Conservation (phyloP, 1,139 yeast species). For the Spencermartinsiella ligniputridi region DNA sequence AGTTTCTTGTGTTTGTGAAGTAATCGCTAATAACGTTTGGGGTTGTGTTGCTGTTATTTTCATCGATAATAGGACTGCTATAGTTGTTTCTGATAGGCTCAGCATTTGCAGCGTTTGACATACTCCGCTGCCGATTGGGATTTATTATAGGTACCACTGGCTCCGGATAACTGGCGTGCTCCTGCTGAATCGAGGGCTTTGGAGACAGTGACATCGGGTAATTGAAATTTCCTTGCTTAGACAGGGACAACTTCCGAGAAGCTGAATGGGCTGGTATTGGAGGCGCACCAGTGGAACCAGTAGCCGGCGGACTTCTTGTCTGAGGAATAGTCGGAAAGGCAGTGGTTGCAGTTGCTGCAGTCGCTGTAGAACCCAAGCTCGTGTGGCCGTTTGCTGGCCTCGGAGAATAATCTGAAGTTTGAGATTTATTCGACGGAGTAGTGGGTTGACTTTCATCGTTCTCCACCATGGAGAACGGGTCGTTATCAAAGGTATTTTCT, state of each 20-base stretch:
- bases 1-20: neutral
- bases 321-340: neutral
- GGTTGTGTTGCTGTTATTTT: constrained; percentile 2
- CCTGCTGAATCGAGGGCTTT: neutral
- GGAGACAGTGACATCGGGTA: neutral
- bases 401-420: neutral
- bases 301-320: neutral
- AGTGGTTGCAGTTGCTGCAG: neutral
- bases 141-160: neutral
- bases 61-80: neutral
- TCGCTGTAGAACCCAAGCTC: neutral
- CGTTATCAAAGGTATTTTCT: neutral
- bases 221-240: neutral
- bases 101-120: too few relatives aligned
- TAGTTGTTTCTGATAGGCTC: too few relatives aligned
- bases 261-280: constrained; percentile 5
- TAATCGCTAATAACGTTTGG: neutral
- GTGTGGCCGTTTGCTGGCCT: neutral
- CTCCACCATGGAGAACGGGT: neutral
- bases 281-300: neutral
- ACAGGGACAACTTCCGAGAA: constrained; percentile 2
- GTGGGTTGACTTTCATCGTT: constrained; percentile 1
- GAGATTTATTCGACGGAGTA: neutral
- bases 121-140: constrained; percentile 2
- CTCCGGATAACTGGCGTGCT: neutral